phyloP scores from a whole-genome alignment of 768 basidiomycete genomes.

The Naganishia friedmannii region DNA sequence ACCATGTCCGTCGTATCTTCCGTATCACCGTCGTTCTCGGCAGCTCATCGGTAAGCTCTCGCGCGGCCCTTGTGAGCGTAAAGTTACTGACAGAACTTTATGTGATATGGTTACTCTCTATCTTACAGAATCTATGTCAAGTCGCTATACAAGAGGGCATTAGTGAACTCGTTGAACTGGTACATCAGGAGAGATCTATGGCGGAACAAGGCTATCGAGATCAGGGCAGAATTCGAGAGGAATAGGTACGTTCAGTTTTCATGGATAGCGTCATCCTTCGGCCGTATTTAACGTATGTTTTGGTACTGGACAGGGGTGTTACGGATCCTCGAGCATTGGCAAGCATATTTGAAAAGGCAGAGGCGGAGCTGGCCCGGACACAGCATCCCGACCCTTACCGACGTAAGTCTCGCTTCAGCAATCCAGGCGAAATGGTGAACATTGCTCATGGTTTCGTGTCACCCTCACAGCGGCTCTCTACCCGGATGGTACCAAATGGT shows the following conservation, averaged over 20 bases:
- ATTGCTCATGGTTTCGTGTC: neutral
- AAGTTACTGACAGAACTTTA: neutral
- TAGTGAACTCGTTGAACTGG: constrained; percentile 89
- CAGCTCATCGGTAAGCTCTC: constrained; percentile 27
- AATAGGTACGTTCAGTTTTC: constrained; percentile 66
- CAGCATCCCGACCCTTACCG: constrained; percentile 91
- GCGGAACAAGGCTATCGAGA: constrained; percentile 77
- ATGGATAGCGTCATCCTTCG: neutral
- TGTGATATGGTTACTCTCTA: neutral
- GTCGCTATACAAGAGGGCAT: constrained; percentile 80
- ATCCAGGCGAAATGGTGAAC: constrained; percentile 16
- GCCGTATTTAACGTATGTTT: neutral
- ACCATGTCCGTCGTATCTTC: constrained; percentile 20
- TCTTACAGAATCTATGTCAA: constrained; percentile 74
- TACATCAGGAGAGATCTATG: constrained; percentile 77
- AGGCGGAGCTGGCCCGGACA: constrained; percentile 65
- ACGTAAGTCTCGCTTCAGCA: constrained; percentile 59
- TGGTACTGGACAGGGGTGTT: constrained; percentile 63
- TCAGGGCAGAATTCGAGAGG: constrained; percentile 86
- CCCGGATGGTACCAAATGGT: constrained; percentile 83
- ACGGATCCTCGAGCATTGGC: constrained; percentile 79
- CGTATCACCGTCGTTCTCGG: constrained; percentile 28
- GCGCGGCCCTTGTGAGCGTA: no score
- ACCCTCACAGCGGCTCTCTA: constrained; percentile 64
- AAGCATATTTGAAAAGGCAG: constrained; percentile 72